Conservation (phyloP, 495 filamentous ascomycete species). For the Tricharina praecox region DNA sequence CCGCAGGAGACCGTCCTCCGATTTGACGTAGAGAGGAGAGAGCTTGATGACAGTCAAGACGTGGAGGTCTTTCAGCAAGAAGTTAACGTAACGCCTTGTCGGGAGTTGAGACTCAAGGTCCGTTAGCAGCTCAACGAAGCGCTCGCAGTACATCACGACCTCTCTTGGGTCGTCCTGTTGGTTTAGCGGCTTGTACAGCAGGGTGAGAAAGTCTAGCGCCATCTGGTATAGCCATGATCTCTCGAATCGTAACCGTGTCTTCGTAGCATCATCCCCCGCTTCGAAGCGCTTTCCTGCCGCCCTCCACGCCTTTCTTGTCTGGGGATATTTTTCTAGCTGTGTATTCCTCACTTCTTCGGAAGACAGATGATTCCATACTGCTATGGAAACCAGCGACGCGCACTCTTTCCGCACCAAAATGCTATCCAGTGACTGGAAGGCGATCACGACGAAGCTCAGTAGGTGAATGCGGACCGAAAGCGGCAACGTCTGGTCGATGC, state of each 20-base stretch:
- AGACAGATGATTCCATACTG: constrained; percentile 84
- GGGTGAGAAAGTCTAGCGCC: constrained; percentile 62
- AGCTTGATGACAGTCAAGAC: constrained; percentile 65
- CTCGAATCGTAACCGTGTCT: constrained; percentile 74
- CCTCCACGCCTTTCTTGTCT: constrained; percentile 78
- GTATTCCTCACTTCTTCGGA: constrained; percentile 46
- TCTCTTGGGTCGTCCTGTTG: constrained; percentile 14
- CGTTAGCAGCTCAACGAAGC: constrained; percentile 76
- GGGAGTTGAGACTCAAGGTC: constrained; percentile 89
- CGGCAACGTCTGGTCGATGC: constrained; percentile 58
- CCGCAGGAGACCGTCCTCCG: constrained; percentile 59
- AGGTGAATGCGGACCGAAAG: constrained; percentile 58
- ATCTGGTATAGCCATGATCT: constrained; percentile 84
- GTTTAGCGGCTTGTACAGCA: constrained; percentile 40
- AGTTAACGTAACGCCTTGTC: constrained; percentile 84
- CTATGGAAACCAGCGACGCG: constrained; percentile 83
- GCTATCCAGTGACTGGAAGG: constrained; percentile 89
- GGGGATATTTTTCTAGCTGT: constrained; percentile 48
- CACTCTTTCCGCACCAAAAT: constrained; percentile 83
- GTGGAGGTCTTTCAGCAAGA: constrained; percentile 78
- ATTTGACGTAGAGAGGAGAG: constrained; percentile 58
- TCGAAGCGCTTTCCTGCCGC: constrained; percentile 75
- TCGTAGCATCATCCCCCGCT: constrained; percentile 59
- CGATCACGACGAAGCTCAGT: constrained; percentile 69
- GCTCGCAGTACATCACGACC: constrained; percentile 70